Conservation (phyloP, 305 asterid genomes). For the Rubia tinctorum region DNA sequence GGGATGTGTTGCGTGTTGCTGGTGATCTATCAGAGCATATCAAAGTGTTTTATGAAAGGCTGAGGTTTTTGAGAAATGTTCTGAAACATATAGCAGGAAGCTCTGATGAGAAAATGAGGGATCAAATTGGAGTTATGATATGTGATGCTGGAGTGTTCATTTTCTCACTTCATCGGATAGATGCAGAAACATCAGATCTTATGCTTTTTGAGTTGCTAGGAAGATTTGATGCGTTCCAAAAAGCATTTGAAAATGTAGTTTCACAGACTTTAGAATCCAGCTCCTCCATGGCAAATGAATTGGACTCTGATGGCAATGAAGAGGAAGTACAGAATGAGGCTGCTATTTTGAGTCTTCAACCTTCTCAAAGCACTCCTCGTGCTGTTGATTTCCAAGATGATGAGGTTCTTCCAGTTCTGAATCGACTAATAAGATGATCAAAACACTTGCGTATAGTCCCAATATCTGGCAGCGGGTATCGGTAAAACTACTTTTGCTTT, state of each 20-base stretch:
- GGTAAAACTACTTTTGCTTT: background rate
- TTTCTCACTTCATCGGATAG: background rate
- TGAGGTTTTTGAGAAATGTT: background rate
- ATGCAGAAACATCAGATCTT: background rate
- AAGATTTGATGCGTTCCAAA: background rate
- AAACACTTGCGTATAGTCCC: background rate
- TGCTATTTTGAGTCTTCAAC: background rate
- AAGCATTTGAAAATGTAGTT: background rate
- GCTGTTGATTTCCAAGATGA: background rate
- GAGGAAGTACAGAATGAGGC: background rate
- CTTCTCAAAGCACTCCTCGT: background rate
- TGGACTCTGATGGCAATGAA: background rate
- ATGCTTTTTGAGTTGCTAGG: background rate
- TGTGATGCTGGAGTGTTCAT: background rate
- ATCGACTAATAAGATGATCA: background rate
- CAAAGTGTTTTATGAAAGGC: background rate
- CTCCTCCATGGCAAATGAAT: background rate
- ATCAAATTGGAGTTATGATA: background rate
- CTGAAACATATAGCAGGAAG: background rate
- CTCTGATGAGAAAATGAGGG: background rate
- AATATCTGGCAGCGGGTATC: background rate
- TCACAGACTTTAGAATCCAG: background rate
- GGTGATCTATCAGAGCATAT: background rate
- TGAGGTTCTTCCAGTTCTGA: background rate
- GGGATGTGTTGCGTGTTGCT: background rate